Evolutionary conservation across 352 stramenopile genomes (phyloP).

Genomic region (Globisporangium iwayamae): DNA sequence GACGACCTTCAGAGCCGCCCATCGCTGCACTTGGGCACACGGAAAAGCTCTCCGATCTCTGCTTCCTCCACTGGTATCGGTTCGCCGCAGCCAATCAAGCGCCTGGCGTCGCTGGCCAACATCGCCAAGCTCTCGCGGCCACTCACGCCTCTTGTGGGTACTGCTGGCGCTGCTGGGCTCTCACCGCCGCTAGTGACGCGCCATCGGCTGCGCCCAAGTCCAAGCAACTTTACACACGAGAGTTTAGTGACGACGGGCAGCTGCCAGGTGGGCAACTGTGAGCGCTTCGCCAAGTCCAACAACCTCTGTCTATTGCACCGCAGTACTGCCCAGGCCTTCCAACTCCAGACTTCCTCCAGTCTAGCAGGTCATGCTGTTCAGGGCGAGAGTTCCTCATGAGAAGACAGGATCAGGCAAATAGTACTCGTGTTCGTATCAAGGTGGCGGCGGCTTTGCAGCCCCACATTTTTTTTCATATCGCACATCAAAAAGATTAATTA

Average conservation of each 20-base stretch:
- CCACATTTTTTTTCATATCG: background rate
- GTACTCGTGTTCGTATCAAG: background rate
- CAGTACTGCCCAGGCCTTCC: background rate
- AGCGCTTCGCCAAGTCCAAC: background rate
- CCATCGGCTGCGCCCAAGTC: background rate
- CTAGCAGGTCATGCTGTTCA: background rate
- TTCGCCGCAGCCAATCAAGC: slow-evolving; percentile 18
- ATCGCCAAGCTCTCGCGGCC: slow-evolving; percentile 15
- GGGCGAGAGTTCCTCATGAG: background rate
- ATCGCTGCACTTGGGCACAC: slow-evolving; percentile 8
- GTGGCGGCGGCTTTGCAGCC: background rate
- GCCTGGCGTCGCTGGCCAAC: slow-evolving; percentile 16
- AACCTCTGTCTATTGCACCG: background rate
- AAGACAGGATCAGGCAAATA: background rate
- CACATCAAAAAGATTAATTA: background rate
- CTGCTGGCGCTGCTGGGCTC: background rate
- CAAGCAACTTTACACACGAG: background rate
- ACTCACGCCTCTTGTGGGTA: slow-evolving; percentile 1
- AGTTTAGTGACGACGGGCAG: background rate
- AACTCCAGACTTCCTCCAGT: background rate
- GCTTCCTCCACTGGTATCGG: background rate
- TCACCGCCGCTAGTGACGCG: background rate
- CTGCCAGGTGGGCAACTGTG: background rate
- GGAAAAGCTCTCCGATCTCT: slow-evolving; percentile 2
- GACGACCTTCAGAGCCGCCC: slow-evolving; percentile 4